Percentiles rank a stretch among this genome's conserved stretches.
These are phyloP conservation scores for Gynandropsis gynandra DNA, from an alignment of 345 rosid species.

Conservation along the genomic window DNA sequence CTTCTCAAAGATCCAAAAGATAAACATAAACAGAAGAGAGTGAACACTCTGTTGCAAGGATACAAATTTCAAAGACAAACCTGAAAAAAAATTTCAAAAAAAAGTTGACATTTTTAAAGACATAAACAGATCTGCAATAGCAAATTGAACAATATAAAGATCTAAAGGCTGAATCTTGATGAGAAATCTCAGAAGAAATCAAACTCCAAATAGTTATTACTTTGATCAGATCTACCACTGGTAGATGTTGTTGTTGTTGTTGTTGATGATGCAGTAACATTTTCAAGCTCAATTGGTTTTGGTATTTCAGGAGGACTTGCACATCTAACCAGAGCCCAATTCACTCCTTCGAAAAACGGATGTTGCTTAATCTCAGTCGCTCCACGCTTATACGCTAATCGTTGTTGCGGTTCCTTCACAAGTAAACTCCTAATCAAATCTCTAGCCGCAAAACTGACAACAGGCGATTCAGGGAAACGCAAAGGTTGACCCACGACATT, in stretches of 20 bases:
- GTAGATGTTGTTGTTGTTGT: conserved; percentile 33
- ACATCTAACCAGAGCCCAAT: conserved; percentile 78
- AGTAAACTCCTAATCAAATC: conserved; percentile 73
- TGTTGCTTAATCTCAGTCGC: conserved; percentile 76
- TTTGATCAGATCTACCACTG: conserved; percentile 46
- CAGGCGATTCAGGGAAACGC: conserved; percentile 73
- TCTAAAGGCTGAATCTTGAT: conserved; percentile 15
- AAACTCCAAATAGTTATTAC: conserved; percentile 48
- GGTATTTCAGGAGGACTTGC: conserved; percentile 79
- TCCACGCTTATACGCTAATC: conserved; percentile 68
- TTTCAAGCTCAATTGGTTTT: conserved; percentile 49
- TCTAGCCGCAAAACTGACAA: conserved; percentile 61
- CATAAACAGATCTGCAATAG: conserved; percentile 12
- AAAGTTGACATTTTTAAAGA: conserved; percentile 1
- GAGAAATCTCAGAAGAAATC: conserved; percentile 50
- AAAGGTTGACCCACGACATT: conserved; percentile 71
- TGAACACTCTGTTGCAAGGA: too few relatives aligned
- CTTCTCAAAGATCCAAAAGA: too few relatives aligned
- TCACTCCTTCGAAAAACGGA: conserved; percentile 76
- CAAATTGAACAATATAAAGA: conserved; percentile 15
- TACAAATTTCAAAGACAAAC: conserved; percentile 9
- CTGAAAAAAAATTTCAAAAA: conserved; percentile 12
- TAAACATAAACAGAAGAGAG: too few relatives aligned
- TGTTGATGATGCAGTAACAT: conserved; percentile 30
- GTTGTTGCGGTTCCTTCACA: conserved; percentile 73